A percentile compares a stretch with the other conserved stretches of the same genome.
These are phyloP conservation scores for Hypomyces perniciosus DNA, from an alignment of 2,329 filamentous ascomycete species.

Conservation along the genomic window DNA sequence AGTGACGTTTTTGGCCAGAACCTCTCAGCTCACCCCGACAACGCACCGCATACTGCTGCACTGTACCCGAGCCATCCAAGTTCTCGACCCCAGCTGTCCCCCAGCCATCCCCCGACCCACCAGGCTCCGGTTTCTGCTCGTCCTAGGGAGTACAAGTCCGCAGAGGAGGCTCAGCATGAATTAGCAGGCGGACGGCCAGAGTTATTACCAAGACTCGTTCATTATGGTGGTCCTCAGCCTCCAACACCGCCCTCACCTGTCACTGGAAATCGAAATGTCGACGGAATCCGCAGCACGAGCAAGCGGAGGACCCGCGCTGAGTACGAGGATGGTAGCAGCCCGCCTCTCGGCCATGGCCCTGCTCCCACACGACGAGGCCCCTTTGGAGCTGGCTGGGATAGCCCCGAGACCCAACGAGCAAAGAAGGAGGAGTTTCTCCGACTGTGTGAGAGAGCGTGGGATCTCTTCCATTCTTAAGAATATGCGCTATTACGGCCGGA, in stretches of 20 bases:
- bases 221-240: constrained; percentile 90
- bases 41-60: constrained; percentile 31
- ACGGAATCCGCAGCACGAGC: constrained; percentile 52
- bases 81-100: constrained; percentile 66
- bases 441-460: constrained; percentile 87
- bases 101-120: constrained; percentile 58
- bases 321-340: constrained; percentile 88
- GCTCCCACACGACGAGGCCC: constrained; percentile 57
- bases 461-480: constrained; percentile 83
- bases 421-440: constrained; percentile 92
- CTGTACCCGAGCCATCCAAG: constrained; percentile 58
- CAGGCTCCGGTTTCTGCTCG: constrained; percentile 55
- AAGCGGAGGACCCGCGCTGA: constrained; percentile 78
- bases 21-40: constrained; percentile 57
- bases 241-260: constrained; percentile 83
- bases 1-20: constrained; percentile 89
- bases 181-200: constrained; percentile 89
- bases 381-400: constrained; percentile 76
- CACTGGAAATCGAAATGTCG: constrained; percentile 42
- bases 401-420: constrained; percentile 70
- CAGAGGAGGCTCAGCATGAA: constrained; percentile 89
- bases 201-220: constrained; percentile 84
- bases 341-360: constrained; percentile 72
- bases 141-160: constrained; percentile 84
- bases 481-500: background rate